Base-by-base conservation (phyloP, 768 basidiomycete genomes). In the Pholiota conissans region DNA sequence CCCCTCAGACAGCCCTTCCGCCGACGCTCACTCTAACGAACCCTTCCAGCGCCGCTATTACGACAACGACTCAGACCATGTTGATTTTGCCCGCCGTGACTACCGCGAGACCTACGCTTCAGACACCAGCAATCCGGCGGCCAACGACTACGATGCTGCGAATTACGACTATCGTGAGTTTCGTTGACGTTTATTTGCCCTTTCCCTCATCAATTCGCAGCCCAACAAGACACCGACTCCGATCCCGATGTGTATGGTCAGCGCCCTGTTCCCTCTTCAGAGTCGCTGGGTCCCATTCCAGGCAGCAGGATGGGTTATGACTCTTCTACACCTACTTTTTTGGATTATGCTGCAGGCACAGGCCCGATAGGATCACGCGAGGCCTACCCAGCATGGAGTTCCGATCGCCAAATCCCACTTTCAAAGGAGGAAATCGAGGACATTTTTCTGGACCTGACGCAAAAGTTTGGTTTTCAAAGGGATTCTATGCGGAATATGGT, bases 401-500 rank as follows among this genome's bases (percentile, higher is more conserved):
- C 86, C 37, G 97, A 98, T 51, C 87, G 91, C 13, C 87, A 91
- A 63, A 97, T 98, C 60, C 96, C 96, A n/a, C 79, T 99, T 13
- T 95, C 94, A 18, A 98, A 98, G 79, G 97, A 99, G 73, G 97
- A 98, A 78, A 98, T 98, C 55, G 96, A 98, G 71, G 97, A 99
- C 69, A 93, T 99, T 49, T 93, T 98, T 70, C 84, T 98, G 50
- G 97, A 98, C 77, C 81, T 99, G 30, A 89, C 94, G 26, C 95
- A 98, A 80, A 99, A 98, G 75, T 99, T 98, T 74, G 97, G 97
- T 60, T 99, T 99, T 70, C 97, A 95, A 76, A 81, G 88, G 56
- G 94, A 95, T 71, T 91, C 90, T 14, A 95, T 93, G 92, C 81
- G 93, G 59, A 98, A 93, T 81, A 97, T 93, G 91, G 91, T 93